Base-by-base conservation (phyloP, 495 filamentous ascomycete species). In the Penicillium dipodomyicola region DNA sequence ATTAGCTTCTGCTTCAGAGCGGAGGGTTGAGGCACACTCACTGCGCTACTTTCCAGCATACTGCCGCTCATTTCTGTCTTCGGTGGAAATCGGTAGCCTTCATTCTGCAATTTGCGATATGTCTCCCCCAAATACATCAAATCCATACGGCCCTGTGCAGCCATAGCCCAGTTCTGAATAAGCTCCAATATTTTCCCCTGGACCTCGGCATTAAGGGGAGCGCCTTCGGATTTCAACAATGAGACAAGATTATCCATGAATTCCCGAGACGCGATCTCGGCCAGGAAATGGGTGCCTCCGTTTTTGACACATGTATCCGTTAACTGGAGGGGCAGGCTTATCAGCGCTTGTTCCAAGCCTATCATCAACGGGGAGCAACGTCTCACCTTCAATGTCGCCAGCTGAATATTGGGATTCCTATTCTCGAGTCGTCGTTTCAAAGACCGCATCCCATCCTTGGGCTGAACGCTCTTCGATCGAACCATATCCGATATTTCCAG, bases 301-400 rank as follows among this genome's bases (percentile, higher is more conserved):
- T 98, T 98, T 73, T 98, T 98, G 30, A 97, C 93, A 67, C 94
- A 97, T 6, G 94, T 97, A 76, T 98, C 94, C 30, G 93, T 96
- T 57, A 98, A 87, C 86, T 85, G 68, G 44, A 65, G 56, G 23
- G 49, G 39, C 17, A 9, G 1, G 41, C 29, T 47, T 25, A 46
- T 72, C 40, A 65, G 62, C 41, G 33, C 33, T 17, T 51, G 17
- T 40, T 40, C 32, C 40, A 20, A 30, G 3, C 12, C 6, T 2
- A 19, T 6, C 3, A 14, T 29, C 27, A 8, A 32, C 23, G 15
- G 14, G 39, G 5, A 2, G 6, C 14, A 9, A 14, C 32, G 19
- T 27, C 11, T 51, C 75, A 97, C 92, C 72, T 92, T 96, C 47
- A 98, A 75, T 29, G 95, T 90, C 54, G 91, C 92, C 23, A 97